phyloP scores from a whole-genome alignment of 495 filamentous ascomycete genomes.

The Thozetella sp. region DNA sequence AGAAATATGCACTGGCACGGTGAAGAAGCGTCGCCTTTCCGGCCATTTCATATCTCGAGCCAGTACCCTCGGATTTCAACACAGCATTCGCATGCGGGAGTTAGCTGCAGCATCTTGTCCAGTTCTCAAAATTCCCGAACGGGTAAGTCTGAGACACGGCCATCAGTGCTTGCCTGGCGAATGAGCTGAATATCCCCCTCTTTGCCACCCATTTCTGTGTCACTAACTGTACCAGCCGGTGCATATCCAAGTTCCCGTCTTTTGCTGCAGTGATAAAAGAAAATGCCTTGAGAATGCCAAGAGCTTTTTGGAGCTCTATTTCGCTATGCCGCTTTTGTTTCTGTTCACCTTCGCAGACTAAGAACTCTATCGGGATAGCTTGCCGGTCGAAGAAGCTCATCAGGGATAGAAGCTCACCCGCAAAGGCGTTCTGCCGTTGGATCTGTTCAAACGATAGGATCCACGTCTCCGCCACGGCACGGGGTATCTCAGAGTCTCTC shows the following conservation, averaged over 20 bases:
- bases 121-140: slow-evolving; percentile 27
- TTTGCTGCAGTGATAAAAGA: slow-evolving; percentile 33
- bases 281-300: slow-evolving; percentile 41
- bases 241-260: slow-evolving; percentile 32
- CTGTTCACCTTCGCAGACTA: slow-evolving; percentile 19
- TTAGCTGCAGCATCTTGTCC: slow-evolving; percentile 31
- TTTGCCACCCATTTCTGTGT: slow-evolving; percentile 42
- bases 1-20: neutral
- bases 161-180: slow-evolving; percentile 30
- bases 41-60: slow-evolving; percentile 7
- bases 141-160: slow-evolving; percentile 32
- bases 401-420: slow-evolving; percentile 43
- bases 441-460: slow-evolving; percentile 44
- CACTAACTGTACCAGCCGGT: slow-evolving; percentile 48
- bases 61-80: slow-evolving; percentile 8
- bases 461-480: slow-evolving; percentile 33
- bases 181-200: slow-evolving; percentile 18
- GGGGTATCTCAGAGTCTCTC: slow-evolving; percentile 26
- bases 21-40: slow-evolving; percentile 8
- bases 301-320: slow-evolving; percentile 27
- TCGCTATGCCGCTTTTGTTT: slow-evolving; percentile 7
- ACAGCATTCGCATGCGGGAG: slow-evolving; percentile 39
- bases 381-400: slow-evolving; percentile 44
- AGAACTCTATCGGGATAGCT: slow-evolving; percentile 35
- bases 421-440: slow-evolving; percentile 28